Percentiles rank a stretch among this genome's conserved stretches.
Conservation (phyloP, 805 yeast genomes). For the Sugiyamaella chiloensis region DNA sequence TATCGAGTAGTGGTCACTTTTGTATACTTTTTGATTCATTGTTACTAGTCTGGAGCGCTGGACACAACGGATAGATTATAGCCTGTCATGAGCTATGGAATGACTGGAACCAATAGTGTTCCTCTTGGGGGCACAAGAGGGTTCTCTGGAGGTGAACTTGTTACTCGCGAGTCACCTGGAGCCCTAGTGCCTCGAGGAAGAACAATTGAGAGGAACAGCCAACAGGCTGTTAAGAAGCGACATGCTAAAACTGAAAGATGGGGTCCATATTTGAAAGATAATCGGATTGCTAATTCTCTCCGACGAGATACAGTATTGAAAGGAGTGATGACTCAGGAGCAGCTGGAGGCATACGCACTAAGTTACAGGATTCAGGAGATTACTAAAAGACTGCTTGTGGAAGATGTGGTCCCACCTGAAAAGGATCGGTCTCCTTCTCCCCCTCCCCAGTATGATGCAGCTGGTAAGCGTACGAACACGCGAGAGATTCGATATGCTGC, state of each 20-base stretch:
- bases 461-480: slow-evolving; percentile 84
- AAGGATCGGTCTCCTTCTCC: slow-evolving; percentile 73
- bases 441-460: slow-evolving; percentile 81
- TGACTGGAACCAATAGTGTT: slow-evolving; percentile 10
- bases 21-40: too few relatives aligned
- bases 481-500: slow-evolving; percentile 63
- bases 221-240: slow-evolving; percentile 4
- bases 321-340: slow-evolving; percentile 66
- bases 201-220: neutral
- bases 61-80: too few relatives aligned
- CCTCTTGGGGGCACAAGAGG: slow-evolving; percentile 6
- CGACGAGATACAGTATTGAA: slow-evolving; percentile 42
- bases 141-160: slow-evolving; percentile 3
- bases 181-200: slow-evolving; percentile 1
- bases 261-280: slow-evolving; percentile 30
- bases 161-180: neutral
- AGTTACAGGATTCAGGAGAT: slow-evolving; percentile 78
- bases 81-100: neutral
- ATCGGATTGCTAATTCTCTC: slow-evolving; percentile 27
- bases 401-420: slow-evolving; percentile 48
- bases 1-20: too few relatives aligned
- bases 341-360: slow-evolving; percentile 64
- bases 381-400: slow-evolving; percentile 52
- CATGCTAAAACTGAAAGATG: slow-evolving; percentile 26
- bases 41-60: too few relatives aligned